Base-by-base conservation (phyloP, 2,329 filamentous ascomycete genomes). In the Aspergillus aculeatinus region DNA sequence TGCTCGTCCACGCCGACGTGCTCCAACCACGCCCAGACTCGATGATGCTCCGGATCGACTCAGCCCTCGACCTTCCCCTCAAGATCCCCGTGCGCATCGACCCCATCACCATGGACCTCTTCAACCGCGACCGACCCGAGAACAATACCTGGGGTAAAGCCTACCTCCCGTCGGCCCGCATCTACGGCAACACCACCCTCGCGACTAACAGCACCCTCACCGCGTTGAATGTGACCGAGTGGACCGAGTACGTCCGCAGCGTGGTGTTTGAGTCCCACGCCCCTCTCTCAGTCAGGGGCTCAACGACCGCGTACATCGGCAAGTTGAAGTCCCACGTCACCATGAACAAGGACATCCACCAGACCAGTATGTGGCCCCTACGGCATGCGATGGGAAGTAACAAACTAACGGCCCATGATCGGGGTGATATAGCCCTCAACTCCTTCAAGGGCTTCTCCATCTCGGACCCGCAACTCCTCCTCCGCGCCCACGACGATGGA, bases 371-470 rank as follows among this genome's bases (percentile, higher is more conserved):
- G 72, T 44, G n/a, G 19, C 9, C n/a, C 27, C 44, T 35, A 12
- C 12, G 12, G 4, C 12, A 35, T 12, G 33, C 11, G 3, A 2
- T 35, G 9, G 4, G 12, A 12, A 5, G 4, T 12, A 1, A 35
- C 33, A 16, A 16, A 35, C 33, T 35, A 35, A 35, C 3, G 2
- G 16, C 33, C 12, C 33, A 35, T 16, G 11, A 35, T 5, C 33
- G 27, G 27, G 27, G 9, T 9, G 1, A 10, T 29, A 29, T 29
- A 86, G 84, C 80, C 4, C 75, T 87, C 3, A 81, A 85, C 68
- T 76, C 77, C 5, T 81, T 87, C 55, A 65, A 73, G 10, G 81
- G 79, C 9, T 81, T 84, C 68, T 75, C 75, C 51, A 76, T 83
- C 51, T 79, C 76, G 7, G 73, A 80, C 57, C 77, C 81, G 57